Evolutionary conservation across 2,329 filamentous ascomycete genomes (phyloP).

Genomic region (Ceratocystis albifundus): DNA sequence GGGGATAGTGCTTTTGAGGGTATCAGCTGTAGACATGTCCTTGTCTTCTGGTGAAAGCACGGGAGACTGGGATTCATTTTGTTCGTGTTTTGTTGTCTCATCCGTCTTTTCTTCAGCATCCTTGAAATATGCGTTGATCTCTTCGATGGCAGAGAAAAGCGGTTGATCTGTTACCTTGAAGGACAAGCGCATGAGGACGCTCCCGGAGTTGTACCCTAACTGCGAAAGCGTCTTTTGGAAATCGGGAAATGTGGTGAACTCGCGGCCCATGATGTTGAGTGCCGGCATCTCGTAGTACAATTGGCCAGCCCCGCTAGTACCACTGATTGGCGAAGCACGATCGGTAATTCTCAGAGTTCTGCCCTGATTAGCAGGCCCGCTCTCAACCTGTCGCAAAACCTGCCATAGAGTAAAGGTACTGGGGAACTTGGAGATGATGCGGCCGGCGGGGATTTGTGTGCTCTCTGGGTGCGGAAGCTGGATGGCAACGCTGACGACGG

Average conservation of each 20-base stretch:
- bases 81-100: conserved; percentile 19
- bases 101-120: conserved; percentile 32
- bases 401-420: conserved; percentile 85
- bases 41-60: conserved; percentile 10
- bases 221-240: conserved; percentile 83
- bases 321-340: conserved; percentile 57
- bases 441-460: conserved; percentile 48
- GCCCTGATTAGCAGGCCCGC: conserved; percentile 50
- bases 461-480: conserved; percentile 67
- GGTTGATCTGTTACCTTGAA: conserved; percentile 68
- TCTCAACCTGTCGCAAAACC: conserved; percentile 80
- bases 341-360: conserved; percentile 70
- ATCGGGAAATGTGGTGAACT: conserved; percentile 64
- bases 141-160: conserved; percentile 70
- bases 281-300: conserved; percentile 82
- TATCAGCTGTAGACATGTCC: conserved; percentile 12
- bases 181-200: conserved; percentile 61
- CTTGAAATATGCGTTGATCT: conserved; percentile 67
- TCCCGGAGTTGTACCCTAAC: conserved; percentile 76
- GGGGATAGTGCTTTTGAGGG: conserved; percentile 10
- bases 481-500: conserved; percentile 77
- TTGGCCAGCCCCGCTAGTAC: conserved; percentile 52
- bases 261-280: conserved; percentile 70
- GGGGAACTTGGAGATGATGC: conserved; percentile 73
- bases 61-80: conserved; percentile 12